phyloP scores from a whole-genome alignment of 2,329 filamentous ascomycete genomes.

The Colletotrichum zoysiae region DNA sequence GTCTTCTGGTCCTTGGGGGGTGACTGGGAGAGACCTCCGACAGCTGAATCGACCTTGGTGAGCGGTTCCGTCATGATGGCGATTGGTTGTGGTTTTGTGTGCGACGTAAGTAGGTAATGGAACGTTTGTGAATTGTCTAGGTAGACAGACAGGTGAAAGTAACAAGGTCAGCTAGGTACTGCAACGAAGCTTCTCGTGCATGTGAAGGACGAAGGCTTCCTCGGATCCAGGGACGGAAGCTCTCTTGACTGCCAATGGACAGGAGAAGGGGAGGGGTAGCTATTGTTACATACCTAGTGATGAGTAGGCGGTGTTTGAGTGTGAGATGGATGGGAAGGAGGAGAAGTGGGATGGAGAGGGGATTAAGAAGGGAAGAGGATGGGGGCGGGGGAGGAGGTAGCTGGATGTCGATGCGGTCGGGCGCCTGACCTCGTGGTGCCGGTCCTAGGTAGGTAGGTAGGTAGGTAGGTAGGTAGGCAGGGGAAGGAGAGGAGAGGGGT shows the following conservation, averaged over 20 bases:
- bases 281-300: conserved; percentile 29
- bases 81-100: conserved; percentile 18
- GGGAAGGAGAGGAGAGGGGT: conserved; percentile 18
- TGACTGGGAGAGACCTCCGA: conserved; percentile 80
- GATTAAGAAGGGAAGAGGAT: conserved; percentile 31
- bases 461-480: conserved; percentile 10
- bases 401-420: conserved; percentile 32
- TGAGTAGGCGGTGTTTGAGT: conserved; percentile 28
- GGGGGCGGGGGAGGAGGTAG: conserved; percentile 19
- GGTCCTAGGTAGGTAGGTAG: conserved; percentile 23
- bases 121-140: conserved; percentile 23
- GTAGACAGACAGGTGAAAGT: neutral
- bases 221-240: conserved; percentile 7
- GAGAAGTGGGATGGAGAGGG: conserved; percentile 34
- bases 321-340: conserved; percentile 18
- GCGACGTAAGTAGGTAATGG: conserved; percentile 19
- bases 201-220: neutral
- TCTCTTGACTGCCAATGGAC: conserved; percentile 5
- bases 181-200: neutral
- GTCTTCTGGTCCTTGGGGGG: conserved; percentile 68
- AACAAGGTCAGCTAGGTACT: conserved; percentile 26
- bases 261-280: neutral
- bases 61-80: conserved; percentile 68
- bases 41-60: conserved; percentile 91
- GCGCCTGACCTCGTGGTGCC: conserved; percentile 30